Evolutionary conservation across 2,329 filamentous ascomycete species (phyloP), one percentile per base, ranked within the genome.

Genomic region (Botrytis pseudocinerea): DNA sequence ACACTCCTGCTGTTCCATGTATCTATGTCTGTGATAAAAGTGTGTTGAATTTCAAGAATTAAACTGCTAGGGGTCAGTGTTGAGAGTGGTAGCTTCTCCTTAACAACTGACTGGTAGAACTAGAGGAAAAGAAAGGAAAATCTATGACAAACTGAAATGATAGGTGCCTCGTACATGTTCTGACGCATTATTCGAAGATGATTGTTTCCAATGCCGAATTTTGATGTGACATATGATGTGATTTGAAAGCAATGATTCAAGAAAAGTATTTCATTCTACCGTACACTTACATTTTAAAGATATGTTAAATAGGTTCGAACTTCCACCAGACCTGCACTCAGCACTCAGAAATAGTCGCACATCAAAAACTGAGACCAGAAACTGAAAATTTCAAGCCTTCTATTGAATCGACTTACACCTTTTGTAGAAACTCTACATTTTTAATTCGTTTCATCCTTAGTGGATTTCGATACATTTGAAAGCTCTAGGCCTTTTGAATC

Each of bases 341-440:
- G 14, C 5, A 18, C 2, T 54, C 12, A 54, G 2, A 54, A 0
- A 54, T 12, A 54, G 7, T 5, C 5, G 51, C 25, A 54, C 51
- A 54, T 54, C 4, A 54, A 28, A 2, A 25, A 54, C 2, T 12
- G 12, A 54, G n/a, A 2, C 16, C 25, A 51, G 10, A 51, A n/a
- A 14, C 4, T 7, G 25, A n/a, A 51, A 51, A 14, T 10, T n/a
- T 28, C 25, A n/a, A n/a, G 0, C 25, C 1, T 54, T 14, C 1
- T 54, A 1, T n/a, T 12, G 16, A 12, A 54, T n/a, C 25, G 28
- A n/a, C 0, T 16, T 2, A n/a, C 5, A 10, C 25, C 2, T 5
- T 12, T 6, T 14, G 4, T 2, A n/a, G 48, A 44, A 4, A 44
- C 42, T 44, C 42, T 44, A 16, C 10, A 14, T 16, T 16, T 4